Evolutionary conservation across 345 rosid species (phyloP), one percentile per base, ranked within the genome.

Genomic region (Citrus inodora): DNA sequence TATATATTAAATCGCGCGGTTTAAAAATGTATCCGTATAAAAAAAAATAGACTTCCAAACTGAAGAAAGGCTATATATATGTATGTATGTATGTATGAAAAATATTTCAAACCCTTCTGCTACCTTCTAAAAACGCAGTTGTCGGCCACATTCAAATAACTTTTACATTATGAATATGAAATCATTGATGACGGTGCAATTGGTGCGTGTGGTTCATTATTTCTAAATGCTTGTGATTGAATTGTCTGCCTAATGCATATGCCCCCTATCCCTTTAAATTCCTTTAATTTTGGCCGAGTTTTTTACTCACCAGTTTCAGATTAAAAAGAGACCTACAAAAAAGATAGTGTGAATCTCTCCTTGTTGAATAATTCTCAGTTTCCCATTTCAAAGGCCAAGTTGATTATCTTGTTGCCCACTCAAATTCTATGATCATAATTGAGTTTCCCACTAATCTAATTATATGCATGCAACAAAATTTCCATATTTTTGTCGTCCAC

Each of bases 341-440:
- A 70, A 1, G 38, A 28, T 30, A 27, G 67, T 13, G 55, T 21
- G 40, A 11, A 2, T 1, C 30, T 28, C 58, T 74, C 67, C 24
- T 56, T 11, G 53, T 40, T 17, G 30, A 30, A 30, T 66, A 32
- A 51, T 76, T 76, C 40, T 71, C 6, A 55, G 64, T 55, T 28
- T 64, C 38, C 28, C 28, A 64, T 56, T 69, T 76, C 46, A 66
- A 72, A 67, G 67, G 55, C 60, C 61, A 40, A 14, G 38, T 73
- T 68, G 67, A 82, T 69, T 38, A 46, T 79, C 16, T 67, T 51
- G 62, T n/a, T 67, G 71, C 67, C 80, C 82, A 82, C 85, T 83
- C 38, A 67, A 76, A 60, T 60, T 62, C 7, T 62, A 24, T n/a
- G 32, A 71, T 33, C 75, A 76, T 83, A 60, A 83, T 76, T 83